A percentile compares a stretch with the other conserved stretches of the same genome.
Evolutionary conservation across 2,329 filamentous ascomycete species (phyloP).

Genomic region (Sporothrix luriei): DNA sequence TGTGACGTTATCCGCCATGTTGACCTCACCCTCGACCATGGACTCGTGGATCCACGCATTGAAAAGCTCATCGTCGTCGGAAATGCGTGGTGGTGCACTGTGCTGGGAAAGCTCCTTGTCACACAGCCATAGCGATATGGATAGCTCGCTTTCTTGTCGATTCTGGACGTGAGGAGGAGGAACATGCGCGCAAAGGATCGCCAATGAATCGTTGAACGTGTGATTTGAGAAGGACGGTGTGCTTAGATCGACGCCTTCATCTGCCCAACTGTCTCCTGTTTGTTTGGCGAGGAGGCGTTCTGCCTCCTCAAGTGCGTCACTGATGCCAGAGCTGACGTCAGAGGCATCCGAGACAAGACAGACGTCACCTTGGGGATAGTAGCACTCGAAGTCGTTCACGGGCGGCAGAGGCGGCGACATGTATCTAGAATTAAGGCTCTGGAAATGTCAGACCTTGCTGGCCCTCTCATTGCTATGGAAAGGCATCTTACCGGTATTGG

Average conservation of each 20-base stretch:
- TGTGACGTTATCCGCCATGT: not conserved
- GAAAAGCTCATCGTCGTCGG: not conserved
- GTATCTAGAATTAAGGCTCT: not conserved
- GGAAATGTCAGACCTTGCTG: too few species aligned
- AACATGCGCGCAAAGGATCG: not conserved
- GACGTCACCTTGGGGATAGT: slow-evolving; percentile 27
- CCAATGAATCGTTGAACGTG: not conserved
- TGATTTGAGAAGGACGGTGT: not conserved
- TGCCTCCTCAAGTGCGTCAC: slow-evolving; percentile 31
- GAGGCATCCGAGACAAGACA: slow-evolving; percentile 33
- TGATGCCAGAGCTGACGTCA: slow-evolving; percentile 31
- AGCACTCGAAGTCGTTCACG: not conserved
- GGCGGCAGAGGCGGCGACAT: slow-evolving; percentile 32
- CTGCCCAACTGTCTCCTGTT: not conserved
- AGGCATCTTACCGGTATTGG: not conserved
- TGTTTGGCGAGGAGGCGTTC: not conserved
- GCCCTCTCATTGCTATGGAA: not conserved
- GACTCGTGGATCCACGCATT: not conserved
- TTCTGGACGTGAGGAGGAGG: not conserved
- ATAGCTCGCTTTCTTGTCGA: not conserved
- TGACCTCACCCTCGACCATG: not conserved
- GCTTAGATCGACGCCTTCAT: not conserved
- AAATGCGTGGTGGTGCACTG: too few species aligned
- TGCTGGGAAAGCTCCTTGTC: too few species aligned
- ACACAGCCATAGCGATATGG: not conserved